phyloP scores from a whole-genome alignment of 495 filamentous ascomycete species.

The Usnea hakonensis region DNA sequence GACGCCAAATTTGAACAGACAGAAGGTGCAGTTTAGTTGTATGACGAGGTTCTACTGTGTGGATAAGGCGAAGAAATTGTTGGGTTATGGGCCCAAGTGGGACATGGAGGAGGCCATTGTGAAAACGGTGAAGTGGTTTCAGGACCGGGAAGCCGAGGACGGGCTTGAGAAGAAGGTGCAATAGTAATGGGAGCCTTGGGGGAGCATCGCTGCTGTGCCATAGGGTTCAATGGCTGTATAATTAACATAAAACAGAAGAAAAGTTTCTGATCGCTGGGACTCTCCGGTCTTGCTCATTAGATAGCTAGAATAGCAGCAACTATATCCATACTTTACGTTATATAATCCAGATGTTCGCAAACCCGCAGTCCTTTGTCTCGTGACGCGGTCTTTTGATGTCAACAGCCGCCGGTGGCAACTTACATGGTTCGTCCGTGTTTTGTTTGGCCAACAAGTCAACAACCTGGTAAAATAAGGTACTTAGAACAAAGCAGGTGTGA shows the following conservation, averaged over 20 bases:
- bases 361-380: neutral
- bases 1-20: conserved; percentile 65
- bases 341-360: neutral
- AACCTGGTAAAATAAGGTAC: too few relatives aligned
- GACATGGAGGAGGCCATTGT: conserved; percentile 57
- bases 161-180: conserved; percentile 11
- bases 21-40: conserved; percentile 59
- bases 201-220: conserved; percentile 29
- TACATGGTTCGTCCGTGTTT: neutral
- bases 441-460: too few relatives aligned
- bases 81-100: conserved; percentile 60
- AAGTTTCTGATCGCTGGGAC: neutral
- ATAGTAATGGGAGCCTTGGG: conserved; percentile 40
- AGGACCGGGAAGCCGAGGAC: conserved; percentile 51
- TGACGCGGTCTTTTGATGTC: neutral
- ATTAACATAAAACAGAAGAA: neutral
- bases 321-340: neutral
- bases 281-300: neutral
- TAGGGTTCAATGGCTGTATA: neutral
- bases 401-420: neutral
- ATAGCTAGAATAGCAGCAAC: neutral
- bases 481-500: neutral
- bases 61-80: conserved; percentile 58
- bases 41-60: conserved; percentile 38
- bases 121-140: conserved; percentile 54